Base-by-base conservation (phyloP, 495 filamentous ascomycete genomes). In the Beverwykella pulmonaria region DNA sequence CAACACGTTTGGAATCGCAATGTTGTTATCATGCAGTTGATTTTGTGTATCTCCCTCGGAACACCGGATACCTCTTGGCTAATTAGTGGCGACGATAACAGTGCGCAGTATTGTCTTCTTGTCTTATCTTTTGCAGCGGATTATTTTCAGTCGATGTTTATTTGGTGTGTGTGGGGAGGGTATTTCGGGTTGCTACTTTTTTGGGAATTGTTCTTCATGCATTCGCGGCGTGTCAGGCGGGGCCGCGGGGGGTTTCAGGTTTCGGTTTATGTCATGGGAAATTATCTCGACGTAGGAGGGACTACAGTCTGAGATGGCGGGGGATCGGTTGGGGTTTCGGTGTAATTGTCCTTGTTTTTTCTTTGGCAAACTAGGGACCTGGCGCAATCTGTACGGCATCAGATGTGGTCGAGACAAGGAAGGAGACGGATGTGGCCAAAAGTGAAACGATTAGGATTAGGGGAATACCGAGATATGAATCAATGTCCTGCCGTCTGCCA, bases 401-500 rank as follows among this genome's bases (percentile, higher is more conserved):
- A 59, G 57, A 55, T 57, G 57, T 57, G 53, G 36, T 60, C 50
- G 26, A 59, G 26, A 36, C 44, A 36, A 22, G 30, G 39, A 36
- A 22, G 30, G 39, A 1, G 47, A 14, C 2, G 17, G 25, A 32
- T 34, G 32, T 41, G 62, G 22, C 23, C n/a, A 70, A 70, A 70
- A 70, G 59, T 65, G 68, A 53, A 53, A 70, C 53, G 68, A 62
- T 62, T 34, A 34, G 63, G 53, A 62, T 62, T 34, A 34, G 63
- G 53, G 34, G 60, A 61, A 57, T 70, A 63, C 53, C 58, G 63
- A 65, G 62, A 66, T 67, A 67, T 66, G 68, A 66, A 70, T 67
- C 49, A 59, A 59, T 54, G 50, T 48, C 50, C 53, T 59, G 53
- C 57, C 61, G 56, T 46, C 29, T 50, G 53, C 27, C 25, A 26